phyloP scores from a whole-genome alignment of 108 stramenopile species.

The Asterionellopsis glacialis region DNA sequence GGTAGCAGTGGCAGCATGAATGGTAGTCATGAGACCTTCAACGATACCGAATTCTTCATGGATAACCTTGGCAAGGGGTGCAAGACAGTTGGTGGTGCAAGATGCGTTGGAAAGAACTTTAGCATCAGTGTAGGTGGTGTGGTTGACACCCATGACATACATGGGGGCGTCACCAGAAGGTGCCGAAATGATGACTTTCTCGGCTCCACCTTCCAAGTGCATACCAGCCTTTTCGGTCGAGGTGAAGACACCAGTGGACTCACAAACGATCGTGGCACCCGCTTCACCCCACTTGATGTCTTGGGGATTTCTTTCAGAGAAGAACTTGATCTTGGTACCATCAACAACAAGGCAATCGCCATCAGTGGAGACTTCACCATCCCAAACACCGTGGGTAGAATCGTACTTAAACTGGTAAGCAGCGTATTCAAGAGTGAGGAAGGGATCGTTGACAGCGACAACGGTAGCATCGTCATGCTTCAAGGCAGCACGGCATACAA shows the following conservation, averaged over 20 bases:
- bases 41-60: conserved; percentile 93
- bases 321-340: conserved; percentile 78
- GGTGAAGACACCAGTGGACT: conserved; percentile 97
- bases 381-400: conserved; percentile 90
- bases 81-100: conserved; percentile 99
- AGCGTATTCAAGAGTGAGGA: conserved; percentile 79
- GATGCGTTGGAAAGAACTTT: conserved; percentile 95
- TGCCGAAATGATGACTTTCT: conserved; percentile 97
- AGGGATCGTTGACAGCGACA: conserved; percentile 95
- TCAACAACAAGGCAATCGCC: conserved; percentile 85
- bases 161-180: conserved; percentile 89
- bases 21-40: conserved; percentile 99
- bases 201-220: conserved; percentile 92
- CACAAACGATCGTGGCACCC: conserved; percentile 91
- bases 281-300: conserved; percentile 87
- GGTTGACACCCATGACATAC: conserved; percentile 99
- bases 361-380: conserved; percentile 72
- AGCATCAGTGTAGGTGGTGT: conserved; percentile 72
- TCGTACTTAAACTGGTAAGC: conserved; percentile 97
- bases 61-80: conserved; percentile 97
- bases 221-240: conserved; percentile 76
- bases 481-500: conserved; percentile 92
- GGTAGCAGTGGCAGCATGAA: conserved; percentile 96
- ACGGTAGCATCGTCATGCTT: conserved; percentile 80
- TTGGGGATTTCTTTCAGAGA: conserved; percentile 82